Conservation (phyloP, 805 yeast species). For the Candida ponderosae region DNA sequence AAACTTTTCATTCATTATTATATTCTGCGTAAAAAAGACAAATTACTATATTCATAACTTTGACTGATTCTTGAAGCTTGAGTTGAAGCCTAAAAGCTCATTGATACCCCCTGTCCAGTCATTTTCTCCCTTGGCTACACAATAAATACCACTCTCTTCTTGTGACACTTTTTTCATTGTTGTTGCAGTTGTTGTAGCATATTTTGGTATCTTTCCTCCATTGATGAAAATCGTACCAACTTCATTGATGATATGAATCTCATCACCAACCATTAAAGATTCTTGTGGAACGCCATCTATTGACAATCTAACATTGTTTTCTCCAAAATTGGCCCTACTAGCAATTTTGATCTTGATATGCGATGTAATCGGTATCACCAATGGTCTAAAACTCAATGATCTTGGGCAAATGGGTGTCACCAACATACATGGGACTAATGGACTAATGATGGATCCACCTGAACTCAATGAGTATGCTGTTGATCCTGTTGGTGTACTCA, state of each 20-base stretch:
- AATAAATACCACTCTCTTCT: conserved; percentile 63
- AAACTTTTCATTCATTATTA: neutral
- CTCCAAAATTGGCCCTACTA: conserved; percentile 34
- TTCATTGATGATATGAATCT: conserved; percentile 63
- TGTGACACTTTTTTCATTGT: conserved; percentile 9
- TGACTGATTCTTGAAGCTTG: conserved; percentile 54
- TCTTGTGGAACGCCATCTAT: conserved; percentile 82
- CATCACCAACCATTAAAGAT: conserved; percentile 66
- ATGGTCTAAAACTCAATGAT: conserved; percentile 83
- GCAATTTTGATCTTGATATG: conserved; percentile 60
- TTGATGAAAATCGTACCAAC: conserved; percentile 52
- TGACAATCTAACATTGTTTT: conserved; percentile 48
- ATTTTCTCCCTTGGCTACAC: conserved; percentile 72
- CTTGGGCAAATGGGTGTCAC: conserved; percentile 91
- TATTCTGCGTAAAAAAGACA: neutral
- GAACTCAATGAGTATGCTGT: conserved; percentile 86
- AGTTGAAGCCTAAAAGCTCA: conserved; percentile 81
- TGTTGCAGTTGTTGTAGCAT: conserved; percentile 9
- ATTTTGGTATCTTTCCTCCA: conserved; percentile 38
- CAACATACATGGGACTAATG: conserved; percentile 73
- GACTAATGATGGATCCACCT: conserved; percentile 92
- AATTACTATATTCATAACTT: conserved; percentile 9
- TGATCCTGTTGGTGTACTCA: conserved; percentile 91
- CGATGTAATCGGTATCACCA: conserved; percentile 71
- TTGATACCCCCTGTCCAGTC: conserved; percentile 93